Conservation (phyloP, 2,329 filamentous ascomycete genomes). For the Apiospora hydei region DNA sequence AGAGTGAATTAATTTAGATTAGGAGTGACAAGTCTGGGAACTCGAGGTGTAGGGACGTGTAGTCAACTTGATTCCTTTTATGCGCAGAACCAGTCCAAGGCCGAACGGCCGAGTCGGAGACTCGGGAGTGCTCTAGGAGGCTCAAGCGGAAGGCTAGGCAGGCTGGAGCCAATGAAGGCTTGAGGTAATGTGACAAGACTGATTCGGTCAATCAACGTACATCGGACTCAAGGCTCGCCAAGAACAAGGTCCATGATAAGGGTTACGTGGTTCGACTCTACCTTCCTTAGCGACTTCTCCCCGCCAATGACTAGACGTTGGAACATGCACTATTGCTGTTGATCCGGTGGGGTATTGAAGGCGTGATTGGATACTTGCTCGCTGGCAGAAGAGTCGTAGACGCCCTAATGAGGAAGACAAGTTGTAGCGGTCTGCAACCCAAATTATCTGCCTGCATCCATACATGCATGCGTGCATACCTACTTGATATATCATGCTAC, state of each 20-base stretch:
- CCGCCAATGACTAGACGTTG: constrained; percentile 18
- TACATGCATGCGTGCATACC: not conserved
- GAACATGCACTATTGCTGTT: constrained; percentile 10
- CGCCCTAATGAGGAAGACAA: not conserved
- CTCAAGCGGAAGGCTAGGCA: constrained; percentile 13
- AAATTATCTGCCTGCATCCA: not conserved
- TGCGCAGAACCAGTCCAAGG: not conserved
- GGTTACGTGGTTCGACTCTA: constrained; percentile 17
- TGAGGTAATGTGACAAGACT: constrained; percentile 3
- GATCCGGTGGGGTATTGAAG: constrained; percentile 5
- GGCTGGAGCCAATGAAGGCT: not conserved
- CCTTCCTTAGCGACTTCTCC: constrained; percentile 2
- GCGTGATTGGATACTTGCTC: constrained; percentile 7
- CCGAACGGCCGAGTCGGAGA: not conserved
- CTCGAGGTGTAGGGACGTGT: not conserved
- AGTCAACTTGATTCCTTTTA: constrained; percentile 10
- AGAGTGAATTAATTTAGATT: not conserved
- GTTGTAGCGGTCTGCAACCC: constrained; percentile 11
- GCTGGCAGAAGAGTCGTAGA: not conserved
- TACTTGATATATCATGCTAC: not conserved
- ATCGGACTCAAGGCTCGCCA: not conserved
- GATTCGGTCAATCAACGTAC: constrained; percentile 11
- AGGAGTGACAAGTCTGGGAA: not conserved
- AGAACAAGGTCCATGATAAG: constrained; percentile 1
- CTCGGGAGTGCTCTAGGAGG: not conserved